phyloP scores from a whole-genome alignment of 805 yeast species.

The Allodekkera sacchari region DNA sequence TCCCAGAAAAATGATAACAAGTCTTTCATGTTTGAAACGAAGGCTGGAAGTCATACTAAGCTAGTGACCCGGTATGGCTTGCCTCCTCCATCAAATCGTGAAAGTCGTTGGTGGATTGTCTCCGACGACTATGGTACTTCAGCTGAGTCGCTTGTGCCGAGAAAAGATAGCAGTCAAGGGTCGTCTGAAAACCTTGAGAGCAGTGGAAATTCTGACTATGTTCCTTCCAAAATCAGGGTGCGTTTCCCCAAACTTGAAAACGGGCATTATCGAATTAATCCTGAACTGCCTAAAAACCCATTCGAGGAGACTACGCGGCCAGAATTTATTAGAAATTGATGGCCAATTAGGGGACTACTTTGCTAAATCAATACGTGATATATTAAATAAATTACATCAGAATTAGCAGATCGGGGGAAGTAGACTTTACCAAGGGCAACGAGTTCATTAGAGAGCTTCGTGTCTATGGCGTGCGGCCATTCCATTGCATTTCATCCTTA shows the following conservation, averaged over 20 bases:
- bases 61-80: constrained; percentile 33
- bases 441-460: too few relatives aligned
- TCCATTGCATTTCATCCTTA: not conserved
- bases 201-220: too few relatives aligned
- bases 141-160: too few relatives aligned
- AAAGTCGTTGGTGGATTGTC: constrained; percentile 85
- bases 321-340: constrained; percentile 37
- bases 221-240: constrained; percentile 68
- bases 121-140: too few relatives aligned
- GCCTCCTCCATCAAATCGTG: constrained; percentile 74
- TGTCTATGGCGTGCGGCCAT: too few relatives aligned
- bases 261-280: constrained; percentile 51
- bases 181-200: constrained; percentile 7
- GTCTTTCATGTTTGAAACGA: constrained; percentile 7
- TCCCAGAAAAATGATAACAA: constrained; percentile 15
- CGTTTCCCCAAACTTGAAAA: constrained; percentile 36
- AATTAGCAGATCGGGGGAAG: too few relatives aligned
- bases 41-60: constrained; percentile 18
- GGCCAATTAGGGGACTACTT: too few relatives aligned
- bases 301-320: constrained; percentile 46
- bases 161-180: constrained; percentile 48
- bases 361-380: too few relatives aligned
- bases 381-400: too few relatives aligned
- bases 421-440: too few relatives aligned
- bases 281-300: constrained; percentile 65